Base-by-base conservation (phyloP, 1,284 basidiomycete genomes). In the Papiliotrema fonsecae region DNA sequence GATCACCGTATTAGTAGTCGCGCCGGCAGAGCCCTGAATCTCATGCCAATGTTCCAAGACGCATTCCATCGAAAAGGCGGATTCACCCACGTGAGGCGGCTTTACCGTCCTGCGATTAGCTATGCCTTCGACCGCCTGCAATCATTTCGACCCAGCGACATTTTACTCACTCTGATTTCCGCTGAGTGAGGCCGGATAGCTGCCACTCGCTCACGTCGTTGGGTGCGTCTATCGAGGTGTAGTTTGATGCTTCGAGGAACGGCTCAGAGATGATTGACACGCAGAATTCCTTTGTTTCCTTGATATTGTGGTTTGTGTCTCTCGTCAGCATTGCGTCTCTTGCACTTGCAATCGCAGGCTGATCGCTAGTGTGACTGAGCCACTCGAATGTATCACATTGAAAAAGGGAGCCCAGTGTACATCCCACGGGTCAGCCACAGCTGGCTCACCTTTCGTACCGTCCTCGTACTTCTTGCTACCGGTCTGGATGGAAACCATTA, bases 241-340 rank as follows among this genome's bases (percentile, higher is more conserved):
- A 77, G 66, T 88, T 88, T 5, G 83, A 81, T 2, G 85, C 83
- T 64, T 87, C 83, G 37, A 83, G 73, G 63, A 87, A 85, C 0
- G 82, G 74, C 65, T 88, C 85, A 54, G 82, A 85, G 60, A 89
- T 83, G 54, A 89, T 83, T 61, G 82, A 85, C 38, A 86, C 81
- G 6, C 82, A 83, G 66, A 89, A 90, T 62, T 84, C 78, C 57
- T 82, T 82, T 5, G 81, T 84, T 0, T 74, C 70, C 40, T 80
- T 73, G 57, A 88, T 84, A 61, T 88, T 88, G 49, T 77, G 76
- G 42, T 81, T 76, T 1, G 83, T 84, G 64, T 89, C 85, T 72
- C 84, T 83, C 76, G 69, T 6, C 76, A 72, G 44, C 79, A 62
- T 3, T 79, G 2, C 80, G 81, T 36, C 84, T 60, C 62, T 78